These are phyloP conservation scores for Ceratobasidium theobromae DNA, from an alignment of 1,284 basidiomycete species.

Conservation along the genomic window DNA sequence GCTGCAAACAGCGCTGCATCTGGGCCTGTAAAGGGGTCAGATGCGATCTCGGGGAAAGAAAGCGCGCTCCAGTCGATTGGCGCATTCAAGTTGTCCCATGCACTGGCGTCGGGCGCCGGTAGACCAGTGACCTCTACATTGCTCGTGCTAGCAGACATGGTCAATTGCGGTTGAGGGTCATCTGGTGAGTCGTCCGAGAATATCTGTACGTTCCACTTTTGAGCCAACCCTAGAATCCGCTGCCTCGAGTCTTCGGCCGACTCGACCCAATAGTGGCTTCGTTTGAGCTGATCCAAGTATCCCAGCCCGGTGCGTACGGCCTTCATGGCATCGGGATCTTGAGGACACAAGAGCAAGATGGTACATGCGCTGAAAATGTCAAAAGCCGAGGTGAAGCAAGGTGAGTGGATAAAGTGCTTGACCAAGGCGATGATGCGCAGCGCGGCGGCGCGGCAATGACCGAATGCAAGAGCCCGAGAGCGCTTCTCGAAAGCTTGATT, in stretches of 20 bases:
- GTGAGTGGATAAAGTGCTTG: constrained; percentile 9
- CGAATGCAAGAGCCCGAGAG: constrained; percentile 16
- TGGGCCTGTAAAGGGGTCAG: not conserved
- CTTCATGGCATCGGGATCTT: constrained; percentile 13
- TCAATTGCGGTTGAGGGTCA: not conserved
- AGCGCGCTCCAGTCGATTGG: not conserved
- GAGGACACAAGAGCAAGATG: constrained; percentile 6
- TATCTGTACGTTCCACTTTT: constrained; percentile 5
- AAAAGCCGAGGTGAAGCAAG: constrained; percentile 11
- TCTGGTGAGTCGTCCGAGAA: not conserved
- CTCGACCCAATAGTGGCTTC: not conserved
- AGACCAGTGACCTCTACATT: not conserved
- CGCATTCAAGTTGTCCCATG: not conserved
- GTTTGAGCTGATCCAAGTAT: not conserved
- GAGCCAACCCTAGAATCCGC: constrained; percentile 12
- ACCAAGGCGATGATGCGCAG: constrained; percentile 6
- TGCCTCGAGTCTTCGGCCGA: constrained; percentile 15
- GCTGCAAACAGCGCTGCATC: constrained; percentile 6
- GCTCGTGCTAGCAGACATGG: not conserved
- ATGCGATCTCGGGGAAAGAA: no score
- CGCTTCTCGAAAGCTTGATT: not conserved
- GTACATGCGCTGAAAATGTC: constrained; percentile 25
- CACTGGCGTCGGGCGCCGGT: not conserved
- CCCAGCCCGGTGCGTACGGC: not conserved
- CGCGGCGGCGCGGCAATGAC: constrained; percentile 19